Evolutionary conservation across 2,329 filamentous ascomycete genomes (phyloP).

Genomic region (Anthostomella pinea): DNA sequence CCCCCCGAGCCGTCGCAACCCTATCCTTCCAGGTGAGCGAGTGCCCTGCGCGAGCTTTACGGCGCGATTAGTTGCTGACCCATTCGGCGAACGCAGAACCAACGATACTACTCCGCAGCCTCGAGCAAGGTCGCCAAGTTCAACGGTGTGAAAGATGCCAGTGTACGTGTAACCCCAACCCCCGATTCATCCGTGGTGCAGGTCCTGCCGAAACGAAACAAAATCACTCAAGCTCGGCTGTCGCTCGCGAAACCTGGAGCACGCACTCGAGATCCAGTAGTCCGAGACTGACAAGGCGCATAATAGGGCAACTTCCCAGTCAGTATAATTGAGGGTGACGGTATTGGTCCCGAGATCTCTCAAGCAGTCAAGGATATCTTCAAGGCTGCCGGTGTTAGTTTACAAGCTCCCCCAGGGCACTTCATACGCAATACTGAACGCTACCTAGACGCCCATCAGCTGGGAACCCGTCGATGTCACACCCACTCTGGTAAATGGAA

Average conservation of each 20-base stretch:
- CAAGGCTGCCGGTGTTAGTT: conserved; percentile 79
- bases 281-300: conserved; percentile 19
- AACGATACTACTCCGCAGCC: conserved; percentile 63
- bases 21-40: conserved; percentile 55
- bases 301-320: conserved; percentile 88
- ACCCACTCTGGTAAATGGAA: conserved; percentile 88
- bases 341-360: conserved; percentile 96
- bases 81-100: conserved; percentile 37
- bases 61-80: conserved; percentile 25
- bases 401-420: conserved; percentile 8
- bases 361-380: conserved; percentile 99
- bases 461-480: conserved; percentile 98
- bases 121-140: conserved; percentile 81
- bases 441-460: conserved; percentile 73
- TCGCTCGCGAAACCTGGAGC: conserved; percentile 15
- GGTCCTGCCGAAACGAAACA: conserved; percentile 17
- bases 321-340: conserved; percentile 96
- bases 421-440: conserved; percentile 9
- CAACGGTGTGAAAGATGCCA: conserved; percentile 81
- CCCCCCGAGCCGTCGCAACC: conserved; percentile 53
- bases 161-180: conserved; percentile 58
- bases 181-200: conserved; percentile 17
- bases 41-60: conserved; percentile 4
- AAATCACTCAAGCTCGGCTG: conserved; percentile 42
- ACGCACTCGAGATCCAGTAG: no score